Evolutionary conservation across 345 rosid species (phyloP).

Genomic region (Salix caprea): DNA sequence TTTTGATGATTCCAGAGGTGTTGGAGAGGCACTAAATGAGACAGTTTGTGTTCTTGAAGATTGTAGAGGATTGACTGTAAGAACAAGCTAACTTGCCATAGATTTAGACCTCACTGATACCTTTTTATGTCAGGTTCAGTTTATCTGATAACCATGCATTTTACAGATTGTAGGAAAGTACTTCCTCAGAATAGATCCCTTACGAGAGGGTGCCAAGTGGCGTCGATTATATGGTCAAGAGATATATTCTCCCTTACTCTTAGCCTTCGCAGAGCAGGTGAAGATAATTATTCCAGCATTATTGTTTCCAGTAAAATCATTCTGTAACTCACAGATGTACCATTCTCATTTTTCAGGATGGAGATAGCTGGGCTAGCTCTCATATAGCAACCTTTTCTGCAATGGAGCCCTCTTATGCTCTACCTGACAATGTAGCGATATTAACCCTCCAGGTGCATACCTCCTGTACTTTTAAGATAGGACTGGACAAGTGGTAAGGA

Average conservation of each 20-base stretch:
- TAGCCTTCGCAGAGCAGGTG: constrained; percentile 90
- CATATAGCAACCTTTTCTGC: constrained; percentile 58
- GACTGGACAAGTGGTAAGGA: neutral
- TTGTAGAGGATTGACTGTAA: constrained; percentile 87
- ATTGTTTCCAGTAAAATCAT: neutral
- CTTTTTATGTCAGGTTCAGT: neutral
- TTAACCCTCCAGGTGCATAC: constrained; percentile 75
- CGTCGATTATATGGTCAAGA: constrained; percentile 82
- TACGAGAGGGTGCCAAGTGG: constrained; percentile 89
- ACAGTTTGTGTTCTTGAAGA: constrained; percentile 62
- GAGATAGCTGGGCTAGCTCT: constrained; percentile 53
- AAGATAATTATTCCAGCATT: constrained; percentile 5
- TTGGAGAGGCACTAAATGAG: constrained; percentile 85
- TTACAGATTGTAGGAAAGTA: constrained; percentile 42
- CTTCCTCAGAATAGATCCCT: constrained; percentile 60
- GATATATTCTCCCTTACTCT: constrained; percentile 84
- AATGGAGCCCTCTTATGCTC: constrained; percentile 64
- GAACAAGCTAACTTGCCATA: constrained; percentile 6
- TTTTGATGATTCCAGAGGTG: constrained; percentile 80
- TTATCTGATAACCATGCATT: neutral
- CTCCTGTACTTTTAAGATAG: neutral
- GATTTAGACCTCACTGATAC: neutral
- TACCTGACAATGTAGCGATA: constrained; percentile 70
- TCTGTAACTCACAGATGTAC: neutral
- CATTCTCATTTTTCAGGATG: constrained; percentile 46